phyloP scores from a whole-genome alignment of 2,329 filamentous ascomycete species.

The Hymenoscyphus salicellus region DNA sequence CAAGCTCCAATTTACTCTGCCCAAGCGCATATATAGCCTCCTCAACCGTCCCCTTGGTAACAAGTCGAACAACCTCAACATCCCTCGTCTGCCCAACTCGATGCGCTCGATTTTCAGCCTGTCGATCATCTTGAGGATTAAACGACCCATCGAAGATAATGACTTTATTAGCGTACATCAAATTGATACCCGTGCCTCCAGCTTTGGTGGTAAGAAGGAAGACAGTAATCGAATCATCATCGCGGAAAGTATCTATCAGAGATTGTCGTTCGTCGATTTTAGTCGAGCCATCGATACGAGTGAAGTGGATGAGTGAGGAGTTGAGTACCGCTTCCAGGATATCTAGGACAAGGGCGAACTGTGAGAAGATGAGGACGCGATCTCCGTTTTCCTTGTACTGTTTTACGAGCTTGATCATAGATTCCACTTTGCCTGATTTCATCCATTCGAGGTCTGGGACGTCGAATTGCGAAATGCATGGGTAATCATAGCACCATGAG shows the following conservation, averaged over 20 bases:
- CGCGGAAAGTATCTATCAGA: constrained; percentile 83
- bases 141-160: constrained; percentile 97
- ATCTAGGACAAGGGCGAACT: constrained; percentile 88
- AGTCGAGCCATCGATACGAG: constrained; percentile 82
- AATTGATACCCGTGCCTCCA: constrained; percentile 94
- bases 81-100: constrained; percentile 86
- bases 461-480: constrained; percentile 53
- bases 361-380: constrained; percentile 84
- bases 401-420: constrained; percentile 70
- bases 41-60: constrained; percentile 80
- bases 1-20: constrained; percentile 87
- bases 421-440: constrained; percentile 78
- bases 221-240: constrained; percentile 72
- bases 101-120: constrained; percentile 95
- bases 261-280: constrained; percentile 79
- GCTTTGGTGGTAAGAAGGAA: constrained; percentile 93
- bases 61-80: constrained; percentile 84
- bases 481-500: constrained; percentile 60
- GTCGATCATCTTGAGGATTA: constrained; percentile 97
- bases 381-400: constrained; percentile 77
- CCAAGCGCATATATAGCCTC: constrained; percentile 90
- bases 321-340: constrained; percentile 82
- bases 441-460: constrained; percentile 53
- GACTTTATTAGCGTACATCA: constrained; percentile 94
- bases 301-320: constrained; percentile 69